Base-by-base conservation (phyloP, 2,329 filamentous ascomycete genomes). In the Ophiostoma triangulosporum region DNA sequence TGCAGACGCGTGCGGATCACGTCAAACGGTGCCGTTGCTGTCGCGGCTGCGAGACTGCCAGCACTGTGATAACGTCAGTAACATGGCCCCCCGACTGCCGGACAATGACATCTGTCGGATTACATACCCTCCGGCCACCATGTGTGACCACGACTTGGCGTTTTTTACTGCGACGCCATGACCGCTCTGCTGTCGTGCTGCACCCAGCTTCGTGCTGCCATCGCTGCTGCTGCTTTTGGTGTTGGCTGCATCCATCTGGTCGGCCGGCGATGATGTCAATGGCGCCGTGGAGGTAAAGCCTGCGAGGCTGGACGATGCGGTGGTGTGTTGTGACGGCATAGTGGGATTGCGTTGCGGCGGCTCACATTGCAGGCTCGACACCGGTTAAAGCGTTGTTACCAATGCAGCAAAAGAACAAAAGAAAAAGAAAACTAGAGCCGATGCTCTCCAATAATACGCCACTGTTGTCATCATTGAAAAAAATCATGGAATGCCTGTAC, bases 1-100 rank as follows among this genome's bases (percentile, higher is more conserved):
- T 97, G 91, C 3, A 97, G 75, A 33, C 91, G 82, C 11, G 91
- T 97, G 68, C 95, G 95, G 50, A 97, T 77, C 31, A 96, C 90
- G 64, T 96, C 91, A 56, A 97, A 84, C 22, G 91, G 91, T 8
- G 88, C 89, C 1, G 91, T 96, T n/a, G 96, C 70, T n/a, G 86
- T 83, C 24, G 91, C 87, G 11, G 91, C 84, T 17, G 88, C 89
- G 83, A 95, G 94, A 61, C 90, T 90, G 61, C 90, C 90, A 51
- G 88, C 70, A 40, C 90, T 95, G 60, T 29, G 7, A 27, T 40
- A 15, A 29, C 11, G 26, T 46, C 15, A 46, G 43, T 24, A 17
- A 46, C 20, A 43, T 9, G 35, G 12, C 20, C 38, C 15, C 8
- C n/a, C 7, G 3, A 4, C n/a, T 38, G 35, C 29, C 12, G 12